A percentile compares a stretch with the other conserved stretches of the same genome.
These are phyloP conservation scores for Nicotiana noctiflora DNA, from an alignment of 257 asterid species.

Conservation along the genomic window DNA sequence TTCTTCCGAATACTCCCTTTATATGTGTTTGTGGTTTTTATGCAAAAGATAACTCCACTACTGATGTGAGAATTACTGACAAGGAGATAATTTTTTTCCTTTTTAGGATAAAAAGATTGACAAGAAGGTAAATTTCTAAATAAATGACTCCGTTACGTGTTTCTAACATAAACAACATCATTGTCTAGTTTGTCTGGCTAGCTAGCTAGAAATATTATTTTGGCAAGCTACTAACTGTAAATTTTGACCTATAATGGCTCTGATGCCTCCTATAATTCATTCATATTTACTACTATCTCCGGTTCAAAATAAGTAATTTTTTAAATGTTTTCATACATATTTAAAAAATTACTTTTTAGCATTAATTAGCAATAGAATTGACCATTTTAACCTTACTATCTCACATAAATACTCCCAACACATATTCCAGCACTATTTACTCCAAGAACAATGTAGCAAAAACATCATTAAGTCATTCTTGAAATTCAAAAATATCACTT, in stretches of 20 bases:
- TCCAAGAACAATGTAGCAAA: too few relatives aligned
- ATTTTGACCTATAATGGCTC: neutral
- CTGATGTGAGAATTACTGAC: slow-evolving; percentile 6
- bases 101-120: neutral
- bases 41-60: slow-evolving; percentile 11
- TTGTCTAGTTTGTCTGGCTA: slow-evolving; percentile 1
- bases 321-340: too few relatives aligned
- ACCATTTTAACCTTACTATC: too few relatives aligned
- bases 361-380: too few relatives aligned
- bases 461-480: too few relatives aligned
- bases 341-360: too few relatives aligned
- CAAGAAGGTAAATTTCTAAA: neutral
- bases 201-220: neutral
- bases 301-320: too few relatives aligned
- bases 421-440: too few relatives aligned
- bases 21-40: neutral
- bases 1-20: neutral
- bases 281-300: neutral
- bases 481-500: too few relatives aligned
- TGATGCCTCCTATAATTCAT: neutral
- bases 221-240: neutral
- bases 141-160: neutral
- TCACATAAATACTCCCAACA: too few relatives aligned
- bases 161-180: neutral
- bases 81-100: neutral